phyloP scores from a whole-genome alignment of 225 moss, liverwort and hornwort species.

The Thuidium tamariscinum region DNA sequence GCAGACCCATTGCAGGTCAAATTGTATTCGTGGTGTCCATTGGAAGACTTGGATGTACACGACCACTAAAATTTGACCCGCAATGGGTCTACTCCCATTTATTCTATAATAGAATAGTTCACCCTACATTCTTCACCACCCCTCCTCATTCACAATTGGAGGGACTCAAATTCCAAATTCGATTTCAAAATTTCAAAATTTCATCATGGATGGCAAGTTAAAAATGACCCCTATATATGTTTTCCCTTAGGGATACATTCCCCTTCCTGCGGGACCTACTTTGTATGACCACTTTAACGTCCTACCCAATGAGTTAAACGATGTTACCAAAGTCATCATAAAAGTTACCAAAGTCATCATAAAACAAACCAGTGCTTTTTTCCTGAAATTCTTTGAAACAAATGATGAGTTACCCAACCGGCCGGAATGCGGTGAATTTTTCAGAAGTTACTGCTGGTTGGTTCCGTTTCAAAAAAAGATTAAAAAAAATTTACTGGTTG shows the following conservation, averaged over 20 bases:
- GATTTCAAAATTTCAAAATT: neutral
- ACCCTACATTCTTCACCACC: neutral
- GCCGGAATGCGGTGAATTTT: neutral
- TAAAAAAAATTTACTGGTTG: too few relatives aligned
- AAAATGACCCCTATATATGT: neutral
- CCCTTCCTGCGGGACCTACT: accelerated
- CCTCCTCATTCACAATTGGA: accelerated
- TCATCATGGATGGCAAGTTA: neutral
- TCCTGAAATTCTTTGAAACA: too few relatives aligned
- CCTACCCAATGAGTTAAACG: accelerated
- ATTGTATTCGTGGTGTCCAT: too few relatives aligned
- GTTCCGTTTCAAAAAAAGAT: too few relatives aligned
- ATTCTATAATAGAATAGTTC: too few relatives aligned
- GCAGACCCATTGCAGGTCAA: too few relatives aligned
- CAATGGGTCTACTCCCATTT: too few relatives aligned
- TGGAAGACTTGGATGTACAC: too few relatives aligned
- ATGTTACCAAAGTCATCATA: neutral
- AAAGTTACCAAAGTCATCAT: neutral
- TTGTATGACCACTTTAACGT: neutral
- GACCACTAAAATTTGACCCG: too few relatives aligned
- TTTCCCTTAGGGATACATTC: accelerated
- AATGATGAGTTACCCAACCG: too few relatives aligned
- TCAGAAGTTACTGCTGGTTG: too few relatives aligned
- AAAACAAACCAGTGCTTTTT: too few relatives aligned
- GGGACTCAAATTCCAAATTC: accelerated